Evolutionary conservation across 2,329 filamentous ascomycete genomes (phyloP).

Genomic region (Coniochaeta prunicola): DNA sequence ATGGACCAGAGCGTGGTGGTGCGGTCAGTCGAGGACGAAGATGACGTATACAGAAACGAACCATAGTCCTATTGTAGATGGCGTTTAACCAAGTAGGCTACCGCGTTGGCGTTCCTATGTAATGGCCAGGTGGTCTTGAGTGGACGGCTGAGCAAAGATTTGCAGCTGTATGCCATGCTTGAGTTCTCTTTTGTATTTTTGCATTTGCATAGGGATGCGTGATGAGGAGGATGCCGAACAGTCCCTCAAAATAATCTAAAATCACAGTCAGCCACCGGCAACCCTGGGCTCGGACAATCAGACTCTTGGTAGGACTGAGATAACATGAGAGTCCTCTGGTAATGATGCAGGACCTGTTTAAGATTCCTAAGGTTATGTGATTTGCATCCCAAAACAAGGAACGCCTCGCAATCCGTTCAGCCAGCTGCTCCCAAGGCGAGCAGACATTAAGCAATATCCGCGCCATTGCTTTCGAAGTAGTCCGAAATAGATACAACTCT

Average conservation of each 20-base stretch:
- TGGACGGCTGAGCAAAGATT: background rate
- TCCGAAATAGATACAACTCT: background rate
- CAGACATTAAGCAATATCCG: background rate
- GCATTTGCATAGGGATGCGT: background rate
- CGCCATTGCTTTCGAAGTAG: background rate
- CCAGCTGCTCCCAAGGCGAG: background rate
- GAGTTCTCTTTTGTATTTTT: background rate
- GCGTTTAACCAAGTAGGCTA: background rate
- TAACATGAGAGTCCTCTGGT: background rate
- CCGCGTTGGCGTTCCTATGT: background rate
- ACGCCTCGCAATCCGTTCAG: slow-evolving; percentile 1
- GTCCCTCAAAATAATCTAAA: background rate
- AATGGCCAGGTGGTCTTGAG: background rate
- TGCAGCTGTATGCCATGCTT: background rate
- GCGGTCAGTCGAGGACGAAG: background rate
- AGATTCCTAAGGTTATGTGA: background rate
- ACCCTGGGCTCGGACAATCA: background rate
- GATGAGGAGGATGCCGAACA: background rate
- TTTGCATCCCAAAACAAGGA: slow-evolving; percentile 1
- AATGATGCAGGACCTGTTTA: background rate
- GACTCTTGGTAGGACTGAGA: background rate
- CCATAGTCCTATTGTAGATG: background rate
- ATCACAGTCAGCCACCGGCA: background rate
- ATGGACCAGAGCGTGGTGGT: background rate
- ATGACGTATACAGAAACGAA: background rate